Evolutionary conservation across 2,329 filamentous ascomycete genomes (phyloP).

Genomic region (Neofusicoccum laricinum): DNA sequence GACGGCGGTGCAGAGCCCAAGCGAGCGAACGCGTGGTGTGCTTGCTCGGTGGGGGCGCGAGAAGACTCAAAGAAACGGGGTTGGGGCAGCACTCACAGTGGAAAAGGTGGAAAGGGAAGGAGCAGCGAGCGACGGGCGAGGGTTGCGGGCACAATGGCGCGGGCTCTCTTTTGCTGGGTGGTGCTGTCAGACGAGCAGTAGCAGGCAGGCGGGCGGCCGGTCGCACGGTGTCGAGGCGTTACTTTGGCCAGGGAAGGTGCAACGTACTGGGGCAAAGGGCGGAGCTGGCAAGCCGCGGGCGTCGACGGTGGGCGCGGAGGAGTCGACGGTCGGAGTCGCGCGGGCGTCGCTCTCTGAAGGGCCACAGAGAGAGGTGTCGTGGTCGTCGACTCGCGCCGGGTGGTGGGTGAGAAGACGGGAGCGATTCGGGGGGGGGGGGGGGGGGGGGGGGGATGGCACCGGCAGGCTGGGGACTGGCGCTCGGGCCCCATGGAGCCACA

Average conservation of each 20-base stretch:
- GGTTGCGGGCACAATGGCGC: not conserved
- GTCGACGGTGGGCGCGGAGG: not conserved
- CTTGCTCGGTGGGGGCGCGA: not conserved
- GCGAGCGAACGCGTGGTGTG: not conserved
- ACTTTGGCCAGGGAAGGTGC: constrained; percentile 2
- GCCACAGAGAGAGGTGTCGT: not conserved
- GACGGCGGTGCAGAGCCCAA: not conserved
- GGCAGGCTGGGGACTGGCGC: constrained; percentile 7
- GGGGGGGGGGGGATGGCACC: constrained; percentile 1
- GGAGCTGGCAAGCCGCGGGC: not conserved
- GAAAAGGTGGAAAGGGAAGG: not conserved
- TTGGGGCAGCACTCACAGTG: not conserved
- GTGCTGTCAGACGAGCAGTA: constrained; percentile 4
- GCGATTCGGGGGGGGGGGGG: constrained; percentile 5
- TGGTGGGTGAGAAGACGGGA: constrained; percentile 5
- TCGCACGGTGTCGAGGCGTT: constrained; percentile 10
- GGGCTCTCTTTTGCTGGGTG: not conserved
- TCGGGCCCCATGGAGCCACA: not conserved
- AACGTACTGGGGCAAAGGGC: not conserved
- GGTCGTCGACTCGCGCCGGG: not conserved
- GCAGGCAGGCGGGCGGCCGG: constrained; percentile 2
- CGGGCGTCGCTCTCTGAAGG: not conserved
- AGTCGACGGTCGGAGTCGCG: not conserved
- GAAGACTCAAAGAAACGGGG: not conserved
- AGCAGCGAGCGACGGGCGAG: constrained; percentile 9